Conservation (phyloP, 2,329 filamentous ascomycete species). For the Trichoderma breve region DNA sequence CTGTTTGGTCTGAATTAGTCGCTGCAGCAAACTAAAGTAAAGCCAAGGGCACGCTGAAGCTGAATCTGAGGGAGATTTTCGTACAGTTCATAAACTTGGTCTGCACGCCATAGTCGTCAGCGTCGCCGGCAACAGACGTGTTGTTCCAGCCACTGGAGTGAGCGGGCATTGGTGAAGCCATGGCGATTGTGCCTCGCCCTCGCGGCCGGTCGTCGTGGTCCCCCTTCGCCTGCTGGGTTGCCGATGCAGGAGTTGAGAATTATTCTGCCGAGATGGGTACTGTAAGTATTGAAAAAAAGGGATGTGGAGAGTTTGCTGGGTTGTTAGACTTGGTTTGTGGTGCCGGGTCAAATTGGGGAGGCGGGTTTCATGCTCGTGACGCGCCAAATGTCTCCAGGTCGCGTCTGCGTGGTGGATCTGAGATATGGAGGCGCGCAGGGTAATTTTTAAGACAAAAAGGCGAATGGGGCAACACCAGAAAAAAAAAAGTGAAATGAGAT, state of each 20-base stretch:
- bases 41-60: not conserved
- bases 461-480: not conserved
- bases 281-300: not conserved
- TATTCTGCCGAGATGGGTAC: not conserved
- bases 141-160: slow-evolving; percentile 34
- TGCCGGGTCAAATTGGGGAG: slow-evolving; percentile 33
- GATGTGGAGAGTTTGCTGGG: slow-evolving; percentile 19
- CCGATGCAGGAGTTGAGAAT: slow-evolving; percentile 3
- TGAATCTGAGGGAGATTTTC: slow-evolving; percentile 29
- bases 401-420: slow-evolving; percentile 30
- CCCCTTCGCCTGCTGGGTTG: slow-evolving; percentile 15
- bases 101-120: slow-evolving; percentile 52
- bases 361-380: slow-evolving; percentile 42
- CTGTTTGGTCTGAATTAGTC: slow-evolving; percentile 44
- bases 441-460: not conserved
- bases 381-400: slow-evolving; percentile 33
- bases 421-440: slow-evolving; percentile 10
- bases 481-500: not conserved
- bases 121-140: slow-evolving; percentile 32
- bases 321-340: slow-evolving; percentile 2
- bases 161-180: slow-evolving; percentile 41
- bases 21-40: slow-evolving; percentile 1
- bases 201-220: slow-evolving; percentile 3
- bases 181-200: slow-evolving; percentile 27
- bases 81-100: slow-evolving; percentile 66